These are phyloP conservation scores for Odonthalia washingtoniensis DNA, from an alignment of 31 red algal genomes.

Conservation along the genomic window DNA sequence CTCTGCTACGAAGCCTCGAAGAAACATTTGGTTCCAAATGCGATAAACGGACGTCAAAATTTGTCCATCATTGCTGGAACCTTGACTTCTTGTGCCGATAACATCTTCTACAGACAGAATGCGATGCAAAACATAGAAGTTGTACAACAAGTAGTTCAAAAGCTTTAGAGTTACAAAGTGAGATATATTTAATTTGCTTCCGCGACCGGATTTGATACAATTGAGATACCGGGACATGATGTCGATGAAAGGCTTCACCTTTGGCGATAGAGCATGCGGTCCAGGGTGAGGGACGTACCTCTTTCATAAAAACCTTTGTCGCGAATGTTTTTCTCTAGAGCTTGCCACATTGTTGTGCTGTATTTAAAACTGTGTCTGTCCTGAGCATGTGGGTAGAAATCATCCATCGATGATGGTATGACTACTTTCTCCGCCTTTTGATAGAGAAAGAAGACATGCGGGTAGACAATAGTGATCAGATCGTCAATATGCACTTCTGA, in stretches of 20 bases:
- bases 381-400: no score
- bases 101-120: neutral
- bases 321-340: neutral
- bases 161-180: neutral
- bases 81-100: neutral
- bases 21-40: neutral
- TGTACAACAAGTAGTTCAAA: conserved; percentile 2
- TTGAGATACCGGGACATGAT: conserved; percentile 6
- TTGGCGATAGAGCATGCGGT: neutral
- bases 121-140: neutral
- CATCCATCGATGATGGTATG: neutral
- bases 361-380: neutral
- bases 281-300: neutral
- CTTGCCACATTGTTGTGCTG: neutral
- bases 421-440: neutral
- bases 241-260: neutral
- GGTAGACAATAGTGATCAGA: neutral
- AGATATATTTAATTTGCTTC: neutral
- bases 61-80: neutral
- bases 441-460: neutral
- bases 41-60: neutral
- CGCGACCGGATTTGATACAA: neutral
- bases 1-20: no score
- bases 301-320: neutral
- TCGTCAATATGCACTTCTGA: neutral